phyloP scores from a whole-genome alignment of 108 stramenopile genomes.

The Craspedostauros australis region DNA sequence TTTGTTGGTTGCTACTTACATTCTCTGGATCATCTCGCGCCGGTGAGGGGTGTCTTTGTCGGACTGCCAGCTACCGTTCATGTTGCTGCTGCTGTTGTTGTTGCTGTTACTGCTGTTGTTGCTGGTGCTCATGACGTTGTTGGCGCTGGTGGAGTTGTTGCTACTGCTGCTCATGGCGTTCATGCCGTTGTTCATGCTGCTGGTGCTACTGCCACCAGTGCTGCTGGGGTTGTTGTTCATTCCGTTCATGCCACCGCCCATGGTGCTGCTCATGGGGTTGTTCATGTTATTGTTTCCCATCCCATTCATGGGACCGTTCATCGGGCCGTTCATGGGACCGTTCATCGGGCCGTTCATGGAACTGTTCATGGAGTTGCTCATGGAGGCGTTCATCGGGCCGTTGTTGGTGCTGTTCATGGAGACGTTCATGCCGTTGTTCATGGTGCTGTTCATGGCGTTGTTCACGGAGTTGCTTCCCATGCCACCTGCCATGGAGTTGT shows the following conservation, averaged over 20 bases:
- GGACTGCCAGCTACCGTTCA: slow-evolving; percentile 86
- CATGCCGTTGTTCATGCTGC: slow-evolving; percentile 18
- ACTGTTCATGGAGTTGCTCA: slow-evolving; percentile 13
- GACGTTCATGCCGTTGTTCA: too few species aligned
- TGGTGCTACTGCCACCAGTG: slow-evolving; percentile 5
- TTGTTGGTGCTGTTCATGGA: slow-evolving; percentile 22
- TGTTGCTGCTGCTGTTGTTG: slow-evolving; percentile 12
- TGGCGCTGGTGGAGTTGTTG: slow-evolving; percentile 5
- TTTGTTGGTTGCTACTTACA: slow-evolving; percentile 80
- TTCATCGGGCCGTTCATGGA: slow-evolving; percentile 19
- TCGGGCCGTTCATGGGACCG: slow-evolving; percentile 15
- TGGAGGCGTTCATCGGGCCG: slow-evolving; percentile 17
- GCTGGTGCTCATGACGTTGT: slow-evolving; percentile 13
- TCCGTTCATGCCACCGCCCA: neutral
- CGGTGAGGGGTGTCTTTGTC: slow-evolving; percentile 80
- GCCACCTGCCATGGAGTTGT: too few species aligned
- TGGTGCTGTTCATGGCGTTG: slow-evolving; percentile 5
- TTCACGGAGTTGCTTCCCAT: too few species aligned
- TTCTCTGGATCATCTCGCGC: slow-evolving; percentile 89
- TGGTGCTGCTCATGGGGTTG: slow-evolving; percentile 7
- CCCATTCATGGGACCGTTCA: slow-evolving; percentile 11
- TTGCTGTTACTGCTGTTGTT: slow-evolving; percentile 24
- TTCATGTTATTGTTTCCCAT: neutral
- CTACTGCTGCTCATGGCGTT: slow-evolving; percentile 21
- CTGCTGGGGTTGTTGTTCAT: neutral